Base-by-base conservation (phyloP, 768 basidiomycete genomes). In the Suillus brevipes region DNA sequence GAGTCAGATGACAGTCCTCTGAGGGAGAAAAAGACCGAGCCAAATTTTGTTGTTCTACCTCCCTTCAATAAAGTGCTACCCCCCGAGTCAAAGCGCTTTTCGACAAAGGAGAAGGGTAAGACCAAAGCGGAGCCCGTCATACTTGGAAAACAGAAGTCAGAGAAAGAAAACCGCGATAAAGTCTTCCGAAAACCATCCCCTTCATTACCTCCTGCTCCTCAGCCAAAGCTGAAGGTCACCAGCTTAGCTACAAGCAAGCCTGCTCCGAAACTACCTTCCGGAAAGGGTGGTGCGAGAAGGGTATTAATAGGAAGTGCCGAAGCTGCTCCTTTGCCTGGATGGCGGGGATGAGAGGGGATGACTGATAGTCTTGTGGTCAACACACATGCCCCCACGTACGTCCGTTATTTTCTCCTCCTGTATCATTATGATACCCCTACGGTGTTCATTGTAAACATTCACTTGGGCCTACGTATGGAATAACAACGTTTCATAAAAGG, bases 291-390 rank as follows among this genome's bases (percentile, higher is more conserved):
- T 7, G 84, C 90, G 6, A 79, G 89, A 68, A 80, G 89, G 64
- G 89, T 92, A 31, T 87, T 83, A 6, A 77, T 90, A n/a, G 84
- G 86, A 66, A 90, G 88, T 67, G 81, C 82, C 2, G 88, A 89
- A 63, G 89, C 89, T 6, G 86, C 86, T 6, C 75, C 81, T 7
- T 74, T 75, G 13, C 84, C 82, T 40, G 79, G 80, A 1, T 82
- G 87, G 82, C 82, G 82, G 71, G 81, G 81, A 18, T 87, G 70
- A 76, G 59, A 10, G 14, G 34, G 12, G 1, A 16, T 25, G n/a
- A 23, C 25, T 7, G 43, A 25, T 28, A 61, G 40, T 56, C 34
- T 60, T 68, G 23, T 75, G 31, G 53, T n/a, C 6, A 16, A 25
- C 25, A 8, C 7, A 1, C 25, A 52, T 52, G 6, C 20, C 18